Evolutionary conservation across 495 filamentous ascomycete genomes (phyloP).

Genomic region (Chaetomidium leptoderma): DNA sequence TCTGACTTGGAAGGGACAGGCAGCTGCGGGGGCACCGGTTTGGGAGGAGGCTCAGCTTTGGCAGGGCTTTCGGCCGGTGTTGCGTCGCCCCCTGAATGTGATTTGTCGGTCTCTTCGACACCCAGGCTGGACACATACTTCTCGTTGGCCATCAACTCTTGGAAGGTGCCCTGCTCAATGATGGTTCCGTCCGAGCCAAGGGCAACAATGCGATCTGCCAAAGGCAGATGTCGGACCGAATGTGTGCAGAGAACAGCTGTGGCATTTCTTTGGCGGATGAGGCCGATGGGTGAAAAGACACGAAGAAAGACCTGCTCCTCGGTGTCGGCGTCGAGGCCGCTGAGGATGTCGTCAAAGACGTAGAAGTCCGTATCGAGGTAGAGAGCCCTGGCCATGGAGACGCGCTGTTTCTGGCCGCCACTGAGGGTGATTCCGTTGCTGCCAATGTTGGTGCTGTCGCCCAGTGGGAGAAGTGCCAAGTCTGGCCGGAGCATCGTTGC

Average conservation of each 20-base stretch:
- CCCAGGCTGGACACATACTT: slow-evolving; percentile 24
- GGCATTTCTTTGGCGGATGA: slow-evolving; percentile 24
- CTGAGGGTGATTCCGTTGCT: slow-evolving; percentile 61
- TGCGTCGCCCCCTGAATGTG: slow-evolving; percentile 3
- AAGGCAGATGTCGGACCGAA: slow-evolving; percentile 38
- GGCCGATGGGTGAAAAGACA: slow-evolving; percentile 38
- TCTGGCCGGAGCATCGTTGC: slow-evolving; percentile 60
- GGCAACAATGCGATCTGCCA: slow-evolving; percentile 49
- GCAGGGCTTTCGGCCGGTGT: too few relatives aligned
- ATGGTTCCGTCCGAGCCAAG: slow-evolving; percentile 23
- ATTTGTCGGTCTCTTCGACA: slow-evolving; percentile 8
- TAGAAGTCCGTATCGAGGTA: slow-evolving; percentile 30
- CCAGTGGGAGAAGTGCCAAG: slow-evolving; percentile 34
- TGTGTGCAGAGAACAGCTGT: slow-evolving; percentile 31
- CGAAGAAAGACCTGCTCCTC: slow-evolving; percentile 57
- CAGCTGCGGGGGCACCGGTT: not conserved
- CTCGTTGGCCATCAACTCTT: slow-evolving; percentile 23
- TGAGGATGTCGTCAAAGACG: slow-evolving; percentile 51
- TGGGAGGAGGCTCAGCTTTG: not conserved
- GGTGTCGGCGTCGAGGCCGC: slow-evolving; percentile 58
- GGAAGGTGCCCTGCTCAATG: slow-evolving; percentile 29
- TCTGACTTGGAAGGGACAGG: not conserved
- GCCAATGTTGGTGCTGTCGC: slow-evolving; percentile 57
- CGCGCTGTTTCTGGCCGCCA: slow-evolving; percentile 64
- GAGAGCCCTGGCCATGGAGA: slow-evolving; percentile 39